Evolutionary conservation across 106 monocot species (phyloP).

Genomic region (Vanilla planifolia): DNA sequence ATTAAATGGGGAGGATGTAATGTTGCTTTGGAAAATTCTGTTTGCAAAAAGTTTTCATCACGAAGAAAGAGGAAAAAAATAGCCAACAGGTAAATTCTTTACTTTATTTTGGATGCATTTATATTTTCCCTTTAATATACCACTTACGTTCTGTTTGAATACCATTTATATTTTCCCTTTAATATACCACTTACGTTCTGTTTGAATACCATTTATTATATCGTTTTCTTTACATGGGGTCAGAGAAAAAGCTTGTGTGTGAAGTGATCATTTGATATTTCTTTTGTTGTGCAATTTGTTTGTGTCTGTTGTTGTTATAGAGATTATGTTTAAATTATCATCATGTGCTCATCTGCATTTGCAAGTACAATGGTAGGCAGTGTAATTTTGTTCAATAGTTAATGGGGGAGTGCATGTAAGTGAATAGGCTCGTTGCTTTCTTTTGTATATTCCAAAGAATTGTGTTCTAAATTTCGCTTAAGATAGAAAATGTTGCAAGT

Average conservation of each 20-base stretch:
- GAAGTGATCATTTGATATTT: too few relatives aligned
- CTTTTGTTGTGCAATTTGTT: too few relatives aligned
- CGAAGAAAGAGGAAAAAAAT: slow-evolving; percentile 11
- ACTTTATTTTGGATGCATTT: not conserved
- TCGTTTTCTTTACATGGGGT: not conserved
- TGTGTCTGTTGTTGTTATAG: not conserved
- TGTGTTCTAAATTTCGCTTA: too few relatives aligned
- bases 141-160: too few relatives aligned
- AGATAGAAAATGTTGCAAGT: too few relatives aligned
- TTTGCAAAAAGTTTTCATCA: slow-evolving; percentile 12
- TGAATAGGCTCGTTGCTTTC: too few relatives aligned
- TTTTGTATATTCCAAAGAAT: too few relatives aligned
- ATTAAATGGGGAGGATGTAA: not conserved
- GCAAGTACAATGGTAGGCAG: not conserved
- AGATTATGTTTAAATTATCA: not conserved
- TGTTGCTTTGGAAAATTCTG: slow-evolving; percentile 10
- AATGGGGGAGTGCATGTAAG: not conserved
- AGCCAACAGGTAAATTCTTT: slow-evolving; percentile 12
- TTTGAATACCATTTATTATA: not conserved
- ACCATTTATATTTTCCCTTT: not conserved
- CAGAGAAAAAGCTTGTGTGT: not conserved
- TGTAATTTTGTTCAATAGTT: not conserved
- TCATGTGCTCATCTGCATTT: not conserved
- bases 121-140: not conserved
- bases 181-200: not conserved